Evolutionary conservation across 1,284 basidiomycete genomes (phyloP).

Genomic region (Ganoderma resinaceum): DNA sequence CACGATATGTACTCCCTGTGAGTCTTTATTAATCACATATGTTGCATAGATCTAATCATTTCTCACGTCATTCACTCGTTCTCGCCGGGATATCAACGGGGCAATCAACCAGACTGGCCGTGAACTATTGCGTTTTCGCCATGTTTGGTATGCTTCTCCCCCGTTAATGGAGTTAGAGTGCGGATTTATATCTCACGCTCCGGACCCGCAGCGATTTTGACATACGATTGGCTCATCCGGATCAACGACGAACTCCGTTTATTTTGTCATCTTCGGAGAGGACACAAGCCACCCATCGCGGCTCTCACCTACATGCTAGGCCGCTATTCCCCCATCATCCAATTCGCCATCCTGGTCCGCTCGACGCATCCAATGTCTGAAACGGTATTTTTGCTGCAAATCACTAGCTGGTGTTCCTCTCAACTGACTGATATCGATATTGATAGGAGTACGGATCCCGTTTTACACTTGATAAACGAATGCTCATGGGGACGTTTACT

Average conservation of each 20-base stretch:
- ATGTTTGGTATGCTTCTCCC: background rate
- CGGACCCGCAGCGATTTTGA: background rate
- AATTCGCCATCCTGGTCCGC: background rate
- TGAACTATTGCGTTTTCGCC: background rate
- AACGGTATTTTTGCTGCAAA: background rate
- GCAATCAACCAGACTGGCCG: background rate
- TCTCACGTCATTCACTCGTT: too few species aligned
- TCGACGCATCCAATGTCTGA: background rate
- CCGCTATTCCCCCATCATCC: background rate
- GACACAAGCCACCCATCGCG: background rate
- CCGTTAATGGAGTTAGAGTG: background rate
- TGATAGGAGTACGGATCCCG: background rate
- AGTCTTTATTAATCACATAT: background rate
- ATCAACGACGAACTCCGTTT: background rate
- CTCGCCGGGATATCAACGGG: too few species aligned
- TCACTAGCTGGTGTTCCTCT: background rate
- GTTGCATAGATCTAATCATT: background rate
- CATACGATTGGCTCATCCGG: background rate
- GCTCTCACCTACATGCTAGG: background rate
- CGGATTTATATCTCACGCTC: background rate
- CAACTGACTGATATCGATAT: background rate
- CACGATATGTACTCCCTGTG: background rate
- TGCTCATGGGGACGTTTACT: background rate
- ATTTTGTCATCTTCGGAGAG: background rate
- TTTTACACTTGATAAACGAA: background rate